A percentile compares a stretch with the other conserved stretches of the same genome.
These are phyloP conservation scores for Paraconiothyrium brasiliense DNA, from an alignment of 2,329 filamentous ascomycete genomes.

Conservation along the genomic window DNA sequence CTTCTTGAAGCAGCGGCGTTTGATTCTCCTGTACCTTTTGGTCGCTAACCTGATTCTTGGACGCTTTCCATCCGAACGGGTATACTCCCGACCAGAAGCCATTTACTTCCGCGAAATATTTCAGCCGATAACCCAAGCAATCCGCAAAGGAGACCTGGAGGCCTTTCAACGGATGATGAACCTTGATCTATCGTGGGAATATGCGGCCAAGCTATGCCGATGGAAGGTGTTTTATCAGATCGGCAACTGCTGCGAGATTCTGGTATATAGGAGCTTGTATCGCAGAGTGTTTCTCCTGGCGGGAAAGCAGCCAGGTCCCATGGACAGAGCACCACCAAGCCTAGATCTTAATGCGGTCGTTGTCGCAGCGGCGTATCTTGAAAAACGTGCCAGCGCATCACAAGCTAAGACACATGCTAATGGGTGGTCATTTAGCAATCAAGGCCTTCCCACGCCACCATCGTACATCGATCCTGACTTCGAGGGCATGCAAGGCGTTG, in stretches of 20 bases:
- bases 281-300: slow-evolving; percentile 80
- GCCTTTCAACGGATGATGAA: slow-evolving; percentile 76
- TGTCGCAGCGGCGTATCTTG: slow-evolving; percentile 70
- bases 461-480: slow-evolving; percentile 59
- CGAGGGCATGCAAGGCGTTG: slow-evolving; percentile 41
- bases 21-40: slow-evolving; percentile 85
- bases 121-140: slow-evolving; percentile 74
- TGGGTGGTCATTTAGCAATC: slow-evolving; percentile 54
- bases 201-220: slow-evolving; percentile 73
- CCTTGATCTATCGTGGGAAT: slow-evolving; percentile 35
- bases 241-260: slow-evolving; percentile 77
- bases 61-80: slow-evolving; percentile 74
- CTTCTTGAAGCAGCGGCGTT: slow-evolving; percentile 72
- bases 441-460: slow-evolving; percentile 60
- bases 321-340: slow-evolving; percentile 72
- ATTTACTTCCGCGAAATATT: slow-evolving; percentile 72
- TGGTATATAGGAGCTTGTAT: slow-evolving; percentile 85
- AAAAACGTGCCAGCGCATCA: slow-evolving; percentile 59
- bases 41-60: slow-evolving; percentile 85
- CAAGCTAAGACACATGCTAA: slow-evolving; percentile 40
- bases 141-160: slow-evolving; percentile 77
- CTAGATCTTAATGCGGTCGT: slow-evolving; percentile 77
- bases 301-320: slow-evolving; percentile 71
- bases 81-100: slow-evolving; percentile 78
- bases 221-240: slow-evolving; percentile 80